Percentiles rank a stretch among this genome's conserved stretches.
Evolutionary conservation across 2,329 filamentous ascomycete species (phyloP).

Genomic region (Apiospora marii): DNA sequence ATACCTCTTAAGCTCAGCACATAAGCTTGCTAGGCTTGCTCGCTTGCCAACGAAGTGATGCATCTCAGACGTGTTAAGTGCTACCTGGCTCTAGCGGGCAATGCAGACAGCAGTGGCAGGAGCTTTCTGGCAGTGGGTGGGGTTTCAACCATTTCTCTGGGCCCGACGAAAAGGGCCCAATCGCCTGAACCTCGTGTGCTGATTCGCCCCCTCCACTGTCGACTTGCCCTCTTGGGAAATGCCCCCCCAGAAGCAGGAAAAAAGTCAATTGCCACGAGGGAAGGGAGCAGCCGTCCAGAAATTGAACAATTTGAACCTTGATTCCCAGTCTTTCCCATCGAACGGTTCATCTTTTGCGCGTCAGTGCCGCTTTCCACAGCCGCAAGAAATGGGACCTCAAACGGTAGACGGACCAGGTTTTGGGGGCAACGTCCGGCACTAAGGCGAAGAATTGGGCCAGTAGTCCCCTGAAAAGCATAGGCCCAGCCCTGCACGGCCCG

Average conservation of each 20-base stretch:
- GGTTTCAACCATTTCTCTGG: background rate
- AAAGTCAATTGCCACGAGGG: background rate
- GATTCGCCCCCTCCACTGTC: background rate
- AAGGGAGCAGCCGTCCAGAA: background rate
- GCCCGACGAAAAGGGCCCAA: background rate
- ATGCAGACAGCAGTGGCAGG: background rate
- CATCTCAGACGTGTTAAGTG: background rate
- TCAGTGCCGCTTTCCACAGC: background rate
- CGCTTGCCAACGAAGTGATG: background rate
- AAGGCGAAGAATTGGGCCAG: background rate
- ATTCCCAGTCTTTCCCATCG: background rate
- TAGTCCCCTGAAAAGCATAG: background rate
- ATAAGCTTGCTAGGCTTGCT: too few relatives aligned
- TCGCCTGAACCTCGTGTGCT: background rate
- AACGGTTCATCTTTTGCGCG: background rate
- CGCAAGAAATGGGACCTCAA: background rate
- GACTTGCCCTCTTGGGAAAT: background rate
- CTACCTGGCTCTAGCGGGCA: background rate
- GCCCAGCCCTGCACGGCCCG: background rate
- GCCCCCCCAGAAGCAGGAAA: too few relatives aligned
- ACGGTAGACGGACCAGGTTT: background rate
- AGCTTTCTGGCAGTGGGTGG: background rate
- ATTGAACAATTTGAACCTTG: background rate
- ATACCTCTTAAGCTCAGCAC: background rate
- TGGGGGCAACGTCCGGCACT: background rate